phyloP scores from a whole-genome alignment of 2,329 filamentous ascomycete species.

The Monosporascus sp. region DNA sequence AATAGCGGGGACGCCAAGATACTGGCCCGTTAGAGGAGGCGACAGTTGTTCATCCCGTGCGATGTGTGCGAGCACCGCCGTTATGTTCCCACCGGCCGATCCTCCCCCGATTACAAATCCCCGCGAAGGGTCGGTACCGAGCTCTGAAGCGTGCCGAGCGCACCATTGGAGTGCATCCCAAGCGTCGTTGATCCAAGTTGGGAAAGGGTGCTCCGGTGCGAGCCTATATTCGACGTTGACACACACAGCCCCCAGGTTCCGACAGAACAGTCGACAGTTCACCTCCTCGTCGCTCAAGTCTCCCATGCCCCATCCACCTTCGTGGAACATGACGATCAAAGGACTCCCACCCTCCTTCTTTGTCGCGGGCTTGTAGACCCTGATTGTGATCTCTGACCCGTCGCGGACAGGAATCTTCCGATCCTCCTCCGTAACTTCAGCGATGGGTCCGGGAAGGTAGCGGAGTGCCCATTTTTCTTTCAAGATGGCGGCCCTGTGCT shows the following conservation, averaged over 20 bases:
- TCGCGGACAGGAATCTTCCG: constrained; percentile 28
- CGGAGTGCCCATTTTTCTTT: no score
- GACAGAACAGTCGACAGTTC: constrained; percentile 26
- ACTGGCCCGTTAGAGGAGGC: constrained; percentile 41
- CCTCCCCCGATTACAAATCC: constrained; percentile 46
- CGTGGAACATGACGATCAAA: constrained; percentile 29
- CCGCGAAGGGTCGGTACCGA: constrained; percentile 34
- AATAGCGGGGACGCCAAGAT: constrained; percentile 36
- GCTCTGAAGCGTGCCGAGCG: constrained; percentile 30
- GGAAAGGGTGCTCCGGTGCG: constrained; percentile 42
- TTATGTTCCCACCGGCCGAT: constrained; percentile 39
- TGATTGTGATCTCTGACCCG: constrained; percentile 25
- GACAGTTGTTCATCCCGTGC: constrained; percentile 34
- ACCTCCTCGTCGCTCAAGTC: constrained; percentile 26
- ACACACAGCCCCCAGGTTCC: constrained; percentile 32
- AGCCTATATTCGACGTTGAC: constrained; percentile 39
- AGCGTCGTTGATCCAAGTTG: constrained; percentile 35
- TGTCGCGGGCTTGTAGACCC: constrained; percentile 25
- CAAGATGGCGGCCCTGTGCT: no score
- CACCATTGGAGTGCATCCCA: constrained; percentile 42
- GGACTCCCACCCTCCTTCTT: constrained; percentile 15
- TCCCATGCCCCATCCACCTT: constrained; percentile 30
- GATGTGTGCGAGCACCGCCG: constrained; percentile 33
- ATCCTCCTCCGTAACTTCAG: constrained; percentile 21
- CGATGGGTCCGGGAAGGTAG: no score